Evolutionary conservation across 1,284 basidiomycete species (phyloP).

Genomic region (Ceratobasidium sp.): DNA sequence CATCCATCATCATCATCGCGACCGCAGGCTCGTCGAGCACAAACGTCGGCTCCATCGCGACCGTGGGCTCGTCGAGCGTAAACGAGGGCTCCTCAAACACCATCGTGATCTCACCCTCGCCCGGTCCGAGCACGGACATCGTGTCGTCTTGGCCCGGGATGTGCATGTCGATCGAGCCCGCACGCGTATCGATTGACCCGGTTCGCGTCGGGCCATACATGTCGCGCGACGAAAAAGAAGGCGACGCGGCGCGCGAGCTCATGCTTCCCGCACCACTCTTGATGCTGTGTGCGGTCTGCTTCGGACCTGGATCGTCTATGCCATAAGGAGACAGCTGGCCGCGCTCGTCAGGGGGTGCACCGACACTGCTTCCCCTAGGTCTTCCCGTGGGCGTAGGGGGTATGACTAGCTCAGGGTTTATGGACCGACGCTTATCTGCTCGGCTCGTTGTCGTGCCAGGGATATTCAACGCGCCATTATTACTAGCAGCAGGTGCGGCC

Average conservation of each 20-base stretch:
- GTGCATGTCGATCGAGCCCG: slow-evolving; percentile 1
- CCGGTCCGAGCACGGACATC: not conserved
- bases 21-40: not conserved
- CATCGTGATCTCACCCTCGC: slow-evolving; percentile 33
- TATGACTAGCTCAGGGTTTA: slow-evolving; percentile 53
- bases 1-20: not conserved
- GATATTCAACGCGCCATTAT: not conserved
- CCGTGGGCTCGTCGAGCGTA: slow-evolving; percentile 8
- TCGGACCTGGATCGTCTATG: slow-evolving; percentile 12
- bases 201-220: slow-evolving; percentile 4
- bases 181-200: slow-evolving; percentile 3
- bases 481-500: not conserved
- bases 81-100: slow-evolving; percentile 32
- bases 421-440: slow-evolving; percentile 45
- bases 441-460: slow-evolving; percentile 19
- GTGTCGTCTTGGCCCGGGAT: not conserved
- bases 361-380: slow-evolving; percentile 5
- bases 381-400: slow-evolving; percentile 1
- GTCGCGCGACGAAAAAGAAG: not conserved
- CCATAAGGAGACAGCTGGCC: slow-evolving; percentile 10
- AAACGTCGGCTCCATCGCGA: not conserved
- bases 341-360: not conserved
- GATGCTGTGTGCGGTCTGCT: slow-evolving; percentile 2
- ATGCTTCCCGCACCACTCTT: slow-evolving; percentile 23
- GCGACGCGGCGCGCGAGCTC: slow-evolving; percentile 31